Base-by-base conservation (phyloP, 371 early-diverging fungal species). In the Conidiobolus incongruus region DNA sequence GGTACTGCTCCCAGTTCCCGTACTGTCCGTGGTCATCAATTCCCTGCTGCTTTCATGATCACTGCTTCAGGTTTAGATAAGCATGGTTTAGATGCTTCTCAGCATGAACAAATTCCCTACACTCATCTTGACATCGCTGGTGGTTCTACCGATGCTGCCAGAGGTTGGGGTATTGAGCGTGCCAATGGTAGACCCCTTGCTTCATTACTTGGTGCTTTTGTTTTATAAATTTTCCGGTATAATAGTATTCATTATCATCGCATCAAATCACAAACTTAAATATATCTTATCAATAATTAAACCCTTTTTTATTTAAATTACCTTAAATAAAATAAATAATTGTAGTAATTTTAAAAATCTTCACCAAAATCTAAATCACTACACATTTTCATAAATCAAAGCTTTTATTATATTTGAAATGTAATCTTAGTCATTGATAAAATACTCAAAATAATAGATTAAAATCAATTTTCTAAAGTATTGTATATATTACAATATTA, bases 81-180 rank as follows among this genome's bases (percentile, higher is more conserved):
- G 46, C 76, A 78, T 52, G 79, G 82, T n/a, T 53, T 77, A 35
- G 60, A 59, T 28, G 61, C 72, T 35, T 63, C 66, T 43, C 46
- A 52, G 33, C 54, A 63, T 13, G 40, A 63, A 2, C 75, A 72
- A 23, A 66, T 89, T 36, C 71, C 75, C 30, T 89, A 77, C 57
- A 78, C 81, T 22, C 89, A 89, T 52, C 52, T 85, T 13, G 89
- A 89, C 51, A 67, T 86, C 50, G 87, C 89, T 32, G 87, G 81
- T 24, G 70, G 68, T 28, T 80, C 81, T 7, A 86, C 85, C 50
- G 66, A 68, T 28, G 46, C 55, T 19, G 65, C 65, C 28, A 61
- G 56, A 19, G 81, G 77, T 0, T 70, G 77, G 56, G 73, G 75
- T 44, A 63, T 86, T 43, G 63, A 72, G 17, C 65, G 63, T 40